Percentiles rank a stretch among this genome's conserved stretches.
These are phyloP conservation scores for Saccharomyces hybrid DNA, from an alignment of 1,139 yeast species.

Conservation along the genomic window DNA sequence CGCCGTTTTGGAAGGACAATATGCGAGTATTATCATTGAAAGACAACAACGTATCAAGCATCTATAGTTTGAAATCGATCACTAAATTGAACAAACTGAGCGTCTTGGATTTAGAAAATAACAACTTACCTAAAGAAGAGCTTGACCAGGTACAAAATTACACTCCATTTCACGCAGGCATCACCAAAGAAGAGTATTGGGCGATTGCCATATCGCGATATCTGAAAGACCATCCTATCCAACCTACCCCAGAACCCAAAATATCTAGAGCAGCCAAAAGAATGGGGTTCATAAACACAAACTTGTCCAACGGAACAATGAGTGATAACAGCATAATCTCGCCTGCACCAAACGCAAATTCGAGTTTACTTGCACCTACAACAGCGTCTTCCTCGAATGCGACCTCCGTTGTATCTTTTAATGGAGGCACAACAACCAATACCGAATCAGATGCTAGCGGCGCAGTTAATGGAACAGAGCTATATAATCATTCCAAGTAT, in stretches of 20 bases:
- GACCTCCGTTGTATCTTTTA: not conserved
- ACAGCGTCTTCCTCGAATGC: constrained; percentile 2
- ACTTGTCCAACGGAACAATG: not conserved
- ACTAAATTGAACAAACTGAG: constrained; percentile 47
- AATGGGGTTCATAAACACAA: constrained; percentile 58
- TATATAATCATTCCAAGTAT: constrained; percentile 36
- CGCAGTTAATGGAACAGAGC: constrained; percentile 11
- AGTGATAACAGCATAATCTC: not conserved
- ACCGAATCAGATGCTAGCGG: not conserved
- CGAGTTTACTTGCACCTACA: not conserved
- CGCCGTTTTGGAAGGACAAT: constrained; percentile 35
- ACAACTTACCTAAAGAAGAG: constrained; percentile 62
- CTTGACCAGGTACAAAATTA: constrained; percentile 44
- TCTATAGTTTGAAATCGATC: constrained; percentile 52
- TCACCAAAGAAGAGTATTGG: constrained; percentile 28
- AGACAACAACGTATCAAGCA: constrained; percentile 49
- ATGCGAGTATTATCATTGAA: constrained; percentile 57
- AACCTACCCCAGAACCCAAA: constrained; percentile 12
- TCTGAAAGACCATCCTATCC: constrained; percentile 17
- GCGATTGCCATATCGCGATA: constrained; percentile 26
- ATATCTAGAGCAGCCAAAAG: constrained; percentile 53
- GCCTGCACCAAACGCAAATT: not conserved
- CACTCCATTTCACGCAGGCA: constrained; percentile 17
- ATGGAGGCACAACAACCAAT: not conserved
- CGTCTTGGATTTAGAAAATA: constrained; percentile 62